Evolutionary conservation across 331 rosid genomes (phyloP), one percentile per base, ranked within the genome.

Genomic region (Spiraea crenata): DNA sequence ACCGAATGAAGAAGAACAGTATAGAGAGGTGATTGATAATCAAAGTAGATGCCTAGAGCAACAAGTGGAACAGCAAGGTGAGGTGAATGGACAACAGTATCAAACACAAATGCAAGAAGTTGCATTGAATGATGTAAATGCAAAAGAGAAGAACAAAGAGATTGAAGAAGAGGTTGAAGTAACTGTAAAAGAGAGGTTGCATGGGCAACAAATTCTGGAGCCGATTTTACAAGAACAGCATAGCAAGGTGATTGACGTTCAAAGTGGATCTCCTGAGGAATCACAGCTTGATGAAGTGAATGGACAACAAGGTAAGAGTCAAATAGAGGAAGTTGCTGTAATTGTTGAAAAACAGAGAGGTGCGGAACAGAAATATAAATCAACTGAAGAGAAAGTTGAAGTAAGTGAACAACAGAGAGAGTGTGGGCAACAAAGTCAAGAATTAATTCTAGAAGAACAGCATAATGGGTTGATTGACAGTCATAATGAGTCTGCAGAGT

Each of bases 381-480:
- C 6, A 5, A 20, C 57, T 58, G 67, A 46, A 35, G 57, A 68
- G 17, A 19, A 51, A 42, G 49, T 76, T 76, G 70, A 67, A 41
- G 14, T 54, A 41, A 60, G 59, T 41, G 54, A 67, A 13, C 48
- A 40, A 44, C 10, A 25, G 31, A 25, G 31, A 25, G 31, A 25
- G 31, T 25, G 31, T 25, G 31, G 31, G 31, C 31, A 25, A 25
- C 31, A 25, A 25, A 25, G 31, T 25, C 31, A 25, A 25, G 31
- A 25, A 25, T 1, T 41, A 52, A 57, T 13, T 59, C 47, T 72
- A 67, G 25, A 54, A 57, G 41, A 55, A 38, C 75, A 13, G 44
- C 65, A 41, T 39, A 45, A 34, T 67, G 58, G 50, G 17, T 51
- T 37, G 11, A 39, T 64, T 35, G 48, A 57, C 48, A 54, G 71